Base-by-base conservation (phyloP, 805 yeast genomes). In the Pichia exigua region DNA sequence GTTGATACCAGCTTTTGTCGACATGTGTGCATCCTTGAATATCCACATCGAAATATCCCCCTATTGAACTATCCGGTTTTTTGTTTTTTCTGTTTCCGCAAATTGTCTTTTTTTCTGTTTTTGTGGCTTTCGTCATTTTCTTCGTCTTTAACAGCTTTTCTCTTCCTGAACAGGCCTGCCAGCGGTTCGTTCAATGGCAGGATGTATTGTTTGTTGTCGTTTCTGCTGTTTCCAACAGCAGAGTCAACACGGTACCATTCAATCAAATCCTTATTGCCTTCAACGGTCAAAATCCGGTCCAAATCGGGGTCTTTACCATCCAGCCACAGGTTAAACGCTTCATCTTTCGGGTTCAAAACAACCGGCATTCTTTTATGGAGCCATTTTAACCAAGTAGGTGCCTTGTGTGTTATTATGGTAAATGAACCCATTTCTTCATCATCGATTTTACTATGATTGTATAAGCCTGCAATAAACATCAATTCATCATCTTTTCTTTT, bases 311-410 rank as follows among this genome's bases (percentile, higher is more conserved):
- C 63, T 27, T 51, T 38, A 0, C 56, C 51, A 49, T 77, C 70
- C 38, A 89, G 65, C 96, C 96, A 91, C 4, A 62, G 59, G 5
- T 74, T 63, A 78, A 91, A 81, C 42, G 74, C 77, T n/a, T 69
- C 57, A 0, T 81, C 66, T 0, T 78, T 81, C 0, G 88, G 87
- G 28, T 71, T 74, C 7, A 89, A 51, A 15, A 88, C 74, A 2
- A 85, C 71, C 0, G 97, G 97, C 81, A 88, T 87, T 26, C 97
- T 72, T 1, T 70, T 66, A 63, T 91, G 97, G 3, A 91, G 65
- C 86, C 89, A 83, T 43, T 70, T 65, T 55, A 90, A 56, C 45
- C 77, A 77, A 40, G 73, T 65, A 0, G 83, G 77, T 0, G 95
- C 92, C 0, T 79, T 77, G 0, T 86, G 85, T 0, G 97, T 91